Base-by-base conservation (phyloP, 805 yeast species). In the Hanseniaspora lindneri region DNA sequence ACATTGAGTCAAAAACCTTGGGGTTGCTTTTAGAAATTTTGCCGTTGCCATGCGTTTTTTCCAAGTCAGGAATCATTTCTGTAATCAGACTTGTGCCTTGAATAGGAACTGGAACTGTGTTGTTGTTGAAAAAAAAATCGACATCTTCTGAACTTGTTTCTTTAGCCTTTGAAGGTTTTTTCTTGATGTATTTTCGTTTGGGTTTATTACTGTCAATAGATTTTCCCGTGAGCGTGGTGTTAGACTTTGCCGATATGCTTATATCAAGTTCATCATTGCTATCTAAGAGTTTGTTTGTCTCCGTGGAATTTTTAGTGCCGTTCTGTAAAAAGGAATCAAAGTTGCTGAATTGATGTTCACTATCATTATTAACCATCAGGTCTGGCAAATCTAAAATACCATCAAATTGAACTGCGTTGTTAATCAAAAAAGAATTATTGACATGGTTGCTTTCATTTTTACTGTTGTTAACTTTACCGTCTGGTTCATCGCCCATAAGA, bases 1-100 rank as follows among this genome's bases (percentile, higher is more conserved):
- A 48, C 66, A 63, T 63, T 2, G 63, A 52, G 50, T 64, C 67
- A 44, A 63, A 63, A 8, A 33, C 39, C 25, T 36, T 40, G 24
- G 37, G 28, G 36, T 46, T 44, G 24, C 21, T 36, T 33, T 37
- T 44, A 29, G n/a, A 28, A 35, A 6, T 27, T 7, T 5, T 28
- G 16, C 16, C 32, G 27, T 41, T 33, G 9, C 36, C 33, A 29
- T 33, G 24, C 14, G 37, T 27, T 21, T 19, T 19, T 14, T 44
- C 32, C 36, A 41, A 42, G 39, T 30, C 49, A 21, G 47, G 46
- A 23, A 30, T 34, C 13, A 41, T 27, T 36, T 44, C 44, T 17
- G 34, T 36, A 30, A 27, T 47, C 33, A 35, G 41, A 25, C 53
- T 47, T 33, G 41, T 33, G 20, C 41, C 32, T 42, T 49, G 47